A percentile compares a stretch with the other conserved stretches of the same genome.
These are phyloP conservation scores for Microbotryomycetes sp. DNA, from an alignment of 1,284 basidiomycete genomes.

Conservation along the genomic window DNA sequence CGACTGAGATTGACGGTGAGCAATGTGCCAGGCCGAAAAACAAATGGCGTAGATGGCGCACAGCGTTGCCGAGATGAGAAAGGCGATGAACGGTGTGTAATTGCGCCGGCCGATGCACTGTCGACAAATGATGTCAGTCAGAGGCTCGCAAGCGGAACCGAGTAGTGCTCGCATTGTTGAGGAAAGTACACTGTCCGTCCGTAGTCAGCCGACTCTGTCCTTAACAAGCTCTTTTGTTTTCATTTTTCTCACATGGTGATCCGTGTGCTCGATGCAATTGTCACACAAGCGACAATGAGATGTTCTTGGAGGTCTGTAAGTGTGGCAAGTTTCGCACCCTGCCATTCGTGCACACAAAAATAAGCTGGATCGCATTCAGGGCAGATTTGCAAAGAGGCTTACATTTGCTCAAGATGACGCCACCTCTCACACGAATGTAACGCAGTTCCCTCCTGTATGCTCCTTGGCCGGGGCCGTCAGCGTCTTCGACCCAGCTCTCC, in stretches of 20 bases:
- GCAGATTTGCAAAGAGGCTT: constrained; percentile 41
- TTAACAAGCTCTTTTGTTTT: too few species aligned
- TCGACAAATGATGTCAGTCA: background rate
- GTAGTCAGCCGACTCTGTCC: too few species aligned
- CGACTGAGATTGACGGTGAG: background rate
- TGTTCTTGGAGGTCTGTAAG: constrained; percentile 74
- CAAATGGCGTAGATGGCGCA: constrained; percentile 65
- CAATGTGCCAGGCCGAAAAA: constrained; percentile 71
- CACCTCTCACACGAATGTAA: constrained; percentile 67
- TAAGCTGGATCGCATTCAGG: background rate
- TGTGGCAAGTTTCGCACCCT: constrained; percentile 84
- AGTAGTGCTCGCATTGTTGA: constrained; percentile 55
- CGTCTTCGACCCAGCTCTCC: constrained; percentile 48
- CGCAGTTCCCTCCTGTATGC: constrained; percentile 54
- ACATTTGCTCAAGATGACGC: constrained; percentile 50
- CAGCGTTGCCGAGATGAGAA: constrained; percentile 62
- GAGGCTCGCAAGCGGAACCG: background rate
- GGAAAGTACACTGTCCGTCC: constrained; percentile 86
- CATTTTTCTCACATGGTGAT: constrained; percentile 32
- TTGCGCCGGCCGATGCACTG: constrained; percentile 78
- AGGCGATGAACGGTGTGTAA: constrained; percentile 78
- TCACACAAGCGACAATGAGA: constrained; percentile 94
- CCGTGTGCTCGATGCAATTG: constrained; percentile 72
- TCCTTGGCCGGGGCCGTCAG: constrained; percentile 12
- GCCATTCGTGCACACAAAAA: constrained; percentile 1